A percentile compares a stretch with the other conserved stretches of the same genome.
These are phyloP conservation scores for Skeletonema costatum DNA, from an alignment of 108 stramenopile genomes.

Conservation along the genomic window DNA sequence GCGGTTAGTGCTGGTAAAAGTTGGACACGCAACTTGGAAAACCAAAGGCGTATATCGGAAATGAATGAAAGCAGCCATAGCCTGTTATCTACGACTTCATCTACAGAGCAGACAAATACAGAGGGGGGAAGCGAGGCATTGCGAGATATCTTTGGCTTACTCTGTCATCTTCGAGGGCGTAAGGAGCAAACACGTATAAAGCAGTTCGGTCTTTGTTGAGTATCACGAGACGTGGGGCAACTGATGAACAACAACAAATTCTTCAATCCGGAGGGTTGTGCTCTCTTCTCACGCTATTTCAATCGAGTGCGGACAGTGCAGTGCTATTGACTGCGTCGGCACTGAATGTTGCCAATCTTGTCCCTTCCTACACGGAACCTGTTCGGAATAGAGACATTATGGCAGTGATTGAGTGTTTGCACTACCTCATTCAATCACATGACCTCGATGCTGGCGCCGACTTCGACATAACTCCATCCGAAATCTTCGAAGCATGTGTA, in stretches of 20 bases:
- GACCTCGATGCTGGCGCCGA: slow-evolving; percentile 15
- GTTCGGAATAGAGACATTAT: slow-evolving; percentile 35
- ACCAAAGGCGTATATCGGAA: neutral
- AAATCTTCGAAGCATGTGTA: slow-evolving; percentile 49
- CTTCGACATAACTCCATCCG: slow-evolving; percentile 37
- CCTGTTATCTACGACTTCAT: neutral
- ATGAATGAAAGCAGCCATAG: neutral
- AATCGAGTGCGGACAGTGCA: slow-evolving; percentile 16
- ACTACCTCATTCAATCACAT: slow-evolving; percentile 41
- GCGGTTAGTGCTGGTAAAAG: neutral
- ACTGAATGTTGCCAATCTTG: slow-evolving; percentile 59
- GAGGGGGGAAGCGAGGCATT: neutral
- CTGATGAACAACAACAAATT: neutral
- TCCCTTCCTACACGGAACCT: slow-evolving; percentile 50
- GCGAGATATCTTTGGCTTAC: neutral
- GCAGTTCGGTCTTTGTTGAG: neutral
- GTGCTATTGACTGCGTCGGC: slow-evolving; percentile 52
- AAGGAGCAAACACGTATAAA: neutral
- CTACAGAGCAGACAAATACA: neutral
- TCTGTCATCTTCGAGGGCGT: neutral
- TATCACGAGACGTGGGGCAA: neutral
- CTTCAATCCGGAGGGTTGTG: slow-evolving; percentile 59
- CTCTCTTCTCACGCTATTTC: slow-evolving; percentile 61
- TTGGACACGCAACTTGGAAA: neutral
- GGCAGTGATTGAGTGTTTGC: slow-evolving; percentile 60